Percentiles rank a stretch among this genome's conserved stretches.
Evolutionary conservation across 2,329 filamentous ascomycete species (phyloP).

Genomic region (Phoma herbarum): DNA sequence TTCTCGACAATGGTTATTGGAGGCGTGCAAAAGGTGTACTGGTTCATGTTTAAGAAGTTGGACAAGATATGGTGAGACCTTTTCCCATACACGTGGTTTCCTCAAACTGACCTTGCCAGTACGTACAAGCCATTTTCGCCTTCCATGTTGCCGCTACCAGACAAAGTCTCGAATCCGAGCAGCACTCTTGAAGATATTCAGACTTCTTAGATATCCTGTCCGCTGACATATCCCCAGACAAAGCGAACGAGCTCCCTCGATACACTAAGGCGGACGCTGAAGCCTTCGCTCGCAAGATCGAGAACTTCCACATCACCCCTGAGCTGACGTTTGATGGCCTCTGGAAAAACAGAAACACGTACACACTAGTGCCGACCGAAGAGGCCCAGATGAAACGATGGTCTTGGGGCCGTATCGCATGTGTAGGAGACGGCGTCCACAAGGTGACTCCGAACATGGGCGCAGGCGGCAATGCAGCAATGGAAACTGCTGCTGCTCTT

Average conservation of each 20-base stretch:
- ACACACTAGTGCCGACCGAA: constrained; percentile 40
- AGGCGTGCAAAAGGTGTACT: constrained; percentile 36
- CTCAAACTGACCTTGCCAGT: constrained; percentile 3
- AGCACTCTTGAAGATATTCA: background rate
- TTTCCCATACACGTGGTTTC: background rate
- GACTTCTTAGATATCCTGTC: background rate
- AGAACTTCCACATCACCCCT: constrained; percentile 34
- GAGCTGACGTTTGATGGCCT: constrained; percentile 47
- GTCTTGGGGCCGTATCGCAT: constrained; percentile 51
- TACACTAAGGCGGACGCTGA: constrained; percentile 48
- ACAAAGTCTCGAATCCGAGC: background rate
- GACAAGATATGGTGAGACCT: constrained; percentile 26
- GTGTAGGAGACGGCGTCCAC: constrained; percentile 55
- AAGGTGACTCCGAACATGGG: constrained; percentile 46
- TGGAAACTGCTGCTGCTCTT: constrained; percentile 31
- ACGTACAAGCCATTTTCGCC: constrained; percentile 4
- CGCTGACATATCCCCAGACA: constrained; percentile 26
- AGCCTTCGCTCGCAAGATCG: constrained; percentile 33
- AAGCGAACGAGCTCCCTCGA: constrained; percentile 35
- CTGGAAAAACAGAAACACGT: constrained; percentile 36
- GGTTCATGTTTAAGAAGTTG: constrained; percentile 38
- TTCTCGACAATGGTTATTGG: constrained; percentile 22
- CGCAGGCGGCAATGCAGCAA: constrained; percentile 30
- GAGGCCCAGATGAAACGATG: constrained; percentile 53
- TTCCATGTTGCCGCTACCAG: background rate